phyloP scores from a whole-genome alignment of 768 basidiomycete species.

The Leccinellum albellum region DNA sequence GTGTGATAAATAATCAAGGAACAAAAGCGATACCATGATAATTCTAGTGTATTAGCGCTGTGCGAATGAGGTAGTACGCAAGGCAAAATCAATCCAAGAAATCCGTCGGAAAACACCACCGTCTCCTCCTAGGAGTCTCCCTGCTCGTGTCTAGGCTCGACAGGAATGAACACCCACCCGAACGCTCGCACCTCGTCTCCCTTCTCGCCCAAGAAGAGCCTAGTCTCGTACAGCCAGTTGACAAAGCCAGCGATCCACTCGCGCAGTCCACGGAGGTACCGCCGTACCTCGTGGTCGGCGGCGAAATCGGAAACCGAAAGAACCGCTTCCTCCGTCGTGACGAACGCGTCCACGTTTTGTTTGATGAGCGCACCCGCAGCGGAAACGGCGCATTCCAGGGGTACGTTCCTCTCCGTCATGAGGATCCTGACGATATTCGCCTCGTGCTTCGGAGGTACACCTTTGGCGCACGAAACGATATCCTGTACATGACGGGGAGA shows the following conservation, averaged over 20 bases:
- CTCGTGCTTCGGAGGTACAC: conserved; percentile 34
- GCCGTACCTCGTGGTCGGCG: too few species aligned
- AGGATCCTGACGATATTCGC: conserved; percentile 52
- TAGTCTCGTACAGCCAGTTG: conserved; percentile 63
- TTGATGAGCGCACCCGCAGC: too few species aligned
- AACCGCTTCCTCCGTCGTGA: conserved; percentile 20
- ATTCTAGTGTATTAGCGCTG: background rate
- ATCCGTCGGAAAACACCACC: too few species aligned
- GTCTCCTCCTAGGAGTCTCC: background rate
- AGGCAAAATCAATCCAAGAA: background rate
- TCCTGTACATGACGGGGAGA: conserved; percentile 43
- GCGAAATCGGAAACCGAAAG: conserved; percentile 10
- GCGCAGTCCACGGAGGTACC: conserved; percentile 48
- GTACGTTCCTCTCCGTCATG: conserved; percentile 40
- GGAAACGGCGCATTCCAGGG: conserved; percentile 47
- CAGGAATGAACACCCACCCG: conserved; percentile 57
- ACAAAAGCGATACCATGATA: background rate
- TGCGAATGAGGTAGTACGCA: too few species aligned
- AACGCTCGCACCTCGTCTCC: conserved; percentile 41
- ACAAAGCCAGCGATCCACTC: conserved; percentile 53
- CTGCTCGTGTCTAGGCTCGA: background rate
- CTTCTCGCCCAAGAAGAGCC: conserved; percentile 53
- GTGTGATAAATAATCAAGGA: background rate
- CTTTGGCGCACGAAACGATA: conserved; percentile 49
- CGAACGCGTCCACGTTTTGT: too few species aligned